Evolutionary conservation across 176 grass and related monocot species (phyloP), one percentile per base, ranked within the genome.

Genomic region (Saccharum spontaneum): DNA sequence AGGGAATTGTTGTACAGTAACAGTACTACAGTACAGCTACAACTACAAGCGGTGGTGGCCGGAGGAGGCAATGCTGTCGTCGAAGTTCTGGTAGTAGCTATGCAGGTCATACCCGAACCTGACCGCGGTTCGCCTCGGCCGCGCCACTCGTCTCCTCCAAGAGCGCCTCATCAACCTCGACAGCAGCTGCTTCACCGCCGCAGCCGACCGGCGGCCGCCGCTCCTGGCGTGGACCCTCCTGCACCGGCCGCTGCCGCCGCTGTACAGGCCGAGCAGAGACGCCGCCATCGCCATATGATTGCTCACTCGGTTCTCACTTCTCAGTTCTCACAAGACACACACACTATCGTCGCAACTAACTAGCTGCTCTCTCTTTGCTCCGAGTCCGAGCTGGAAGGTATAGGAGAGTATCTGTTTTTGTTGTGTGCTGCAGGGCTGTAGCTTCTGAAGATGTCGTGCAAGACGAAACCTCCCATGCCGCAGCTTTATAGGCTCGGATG

Each of bases 71-170:
- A 10, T 1, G 39, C 84, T 76, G 30, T 86, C 67, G 57, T 79
- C 84, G 59, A 86, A 79, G 50, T 79, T 86, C 67, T 62, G 84
- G 76, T 24, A 86, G 75, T 86, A 86, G 76, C 84, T 86, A 40
- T 20, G 1, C 9, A 70, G 67, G 36, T 86, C 77, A 8, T 86
- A 86, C 11, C 39, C 69, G 3, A 86, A 86, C 1, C 41, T n/a
- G 8, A 45, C 44, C 13, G 84, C 16, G 2, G 4, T 14, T 22
- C 48, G 28, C 15, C 77, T 22, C 15, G 4, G 69, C 24, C 3
- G 71, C 71, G 44, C 12, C 9, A 49, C 50, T 22, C 22, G 22
- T 41, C 75, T 83, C 84, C 50, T 73, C 63, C 24, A 75, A 0
- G 16, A 44, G 0, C 65, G 77, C 43, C 69, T 66, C 67, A 88